These are phyloP conservation scores for Cystobasidium onofrii DNA, from an alignment of 768 basidiomycete species.

Conservation along the genomic window DNA sequence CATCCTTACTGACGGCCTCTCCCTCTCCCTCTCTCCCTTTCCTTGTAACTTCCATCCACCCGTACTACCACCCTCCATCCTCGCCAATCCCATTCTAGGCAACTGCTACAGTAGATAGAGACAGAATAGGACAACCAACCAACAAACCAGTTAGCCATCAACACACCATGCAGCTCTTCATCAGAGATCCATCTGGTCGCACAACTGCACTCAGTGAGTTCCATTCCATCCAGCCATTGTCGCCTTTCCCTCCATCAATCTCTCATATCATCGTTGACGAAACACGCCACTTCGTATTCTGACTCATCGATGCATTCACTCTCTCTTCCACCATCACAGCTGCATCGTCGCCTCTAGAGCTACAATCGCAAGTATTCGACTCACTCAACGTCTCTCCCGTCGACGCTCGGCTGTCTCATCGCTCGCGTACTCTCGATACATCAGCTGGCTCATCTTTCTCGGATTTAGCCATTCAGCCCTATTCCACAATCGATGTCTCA, in stretches of 20 bases:
- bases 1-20: neutral
- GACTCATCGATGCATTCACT: neutral
- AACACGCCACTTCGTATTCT: neutral
- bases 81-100: neutral
- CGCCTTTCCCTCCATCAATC: too few species aligned
- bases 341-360: slow-evolving; percentile 15
- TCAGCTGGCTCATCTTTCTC: neutral
- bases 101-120: neutral
- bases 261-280: neutral
- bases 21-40: neutral
- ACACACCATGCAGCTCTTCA: slow-evolving; percentile 29
- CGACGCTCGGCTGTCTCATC: slow-evolving; percentile 4
- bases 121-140: neutral
- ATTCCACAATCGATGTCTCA: slow-evolving; percentile 18
- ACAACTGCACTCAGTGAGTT: slow-evolving; percentile 14
- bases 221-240: too few species aligned
- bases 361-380: slow-evolving; percentile 5
- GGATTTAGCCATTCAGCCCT: neutral
- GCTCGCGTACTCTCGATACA: neutral
- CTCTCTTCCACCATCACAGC: neutral
- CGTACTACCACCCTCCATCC: too few species aligned
- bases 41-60: neutral
- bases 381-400: neutral
- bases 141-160: too few species aligned
- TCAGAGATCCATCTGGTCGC: slow-evolving; percentile 10